These are phyloP conservation scores for Yamadazyma siamensis DNA, from an alignment of 1,139 yeast genomes.

Conservation along the genomic window DNA sequence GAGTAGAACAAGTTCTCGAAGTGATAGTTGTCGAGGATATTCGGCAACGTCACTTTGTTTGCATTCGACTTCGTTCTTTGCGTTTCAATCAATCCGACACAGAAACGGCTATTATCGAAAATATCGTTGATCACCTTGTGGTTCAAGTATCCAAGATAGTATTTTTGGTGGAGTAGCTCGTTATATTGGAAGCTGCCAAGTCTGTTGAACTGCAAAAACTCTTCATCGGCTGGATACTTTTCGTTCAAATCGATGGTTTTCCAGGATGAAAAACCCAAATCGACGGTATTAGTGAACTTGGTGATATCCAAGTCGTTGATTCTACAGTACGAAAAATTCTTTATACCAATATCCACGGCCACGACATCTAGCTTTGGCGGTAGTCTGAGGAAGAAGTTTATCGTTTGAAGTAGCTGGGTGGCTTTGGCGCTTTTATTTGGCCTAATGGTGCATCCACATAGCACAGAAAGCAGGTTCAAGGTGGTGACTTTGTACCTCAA, in stretches of 20 bases:
- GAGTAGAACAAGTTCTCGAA: slow-evolving; percentile 34
- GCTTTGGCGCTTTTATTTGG: slow-evolving; percentile 26
- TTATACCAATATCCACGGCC: slow-evolving; percentile 40
- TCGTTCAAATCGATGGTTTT: slow-evolving; percentile 22
- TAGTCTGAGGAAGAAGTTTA: slow-evolving; percentile 16
- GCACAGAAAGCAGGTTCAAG: slow-evolving; percentile 29
- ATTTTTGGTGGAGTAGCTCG: slow-evolving; percentile 20
- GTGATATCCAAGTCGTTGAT: slow-evolving; percentile 14
- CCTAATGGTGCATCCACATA: slow-evolving; percentile 30
- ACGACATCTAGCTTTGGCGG: slow-evolving; percentile 18
- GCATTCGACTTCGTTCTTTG: slow-evolving; percentile 38
- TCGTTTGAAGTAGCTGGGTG: slow-evolving; percentile 19
- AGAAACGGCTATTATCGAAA: slow-evolving; percentile 11
- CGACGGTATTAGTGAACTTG: slow-evolving; percentile 1
- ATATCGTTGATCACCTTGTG: slow-evolving; percentile 18
- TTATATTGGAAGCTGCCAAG: slow-evolving; percentile 8
- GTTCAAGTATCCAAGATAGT: slow-evolving; percentile 25
- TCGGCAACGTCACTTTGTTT: slow-evolving; percentile 36
- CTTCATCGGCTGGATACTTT: slow-evolving; percentile 9
- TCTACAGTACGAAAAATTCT: slow-evolving; percentile 40
- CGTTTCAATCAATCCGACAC: slow-evolving; percentile 31
- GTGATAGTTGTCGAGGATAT: slow-evolving; percentile 31
- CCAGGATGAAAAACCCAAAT: slow-evolving; percentile 21
- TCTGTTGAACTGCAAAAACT: slow-evolving; percentile 5
- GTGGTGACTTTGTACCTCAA: slow-evolving; percentile 9